Base-by-base conservation (phyloP, 176 grass and related monocot genomes). In the Triticum dicoccoides region DNA sequence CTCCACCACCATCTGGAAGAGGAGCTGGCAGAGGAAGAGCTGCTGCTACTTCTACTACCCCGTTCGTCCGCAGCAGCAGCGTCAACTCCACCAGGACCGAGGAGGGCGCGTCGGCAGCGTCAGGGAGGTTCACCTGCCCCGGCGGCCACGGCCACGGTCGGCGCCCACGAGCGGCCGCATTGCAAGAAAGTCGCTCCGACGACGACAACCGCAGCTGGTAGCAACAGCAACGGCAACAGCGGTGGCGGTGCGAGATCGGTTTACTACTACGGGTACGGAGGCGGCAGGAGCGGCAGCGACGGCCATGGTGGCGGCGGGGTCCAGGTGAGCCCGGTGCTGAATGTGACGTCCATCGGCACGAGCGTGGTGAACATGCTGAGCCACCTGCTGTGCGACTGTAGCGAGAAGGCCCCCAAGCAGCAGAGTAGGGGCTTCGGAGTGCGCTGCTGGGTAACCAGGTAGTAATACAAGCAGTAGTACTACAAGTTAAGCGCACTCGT, bases 271-370 rank as follows among this genome's bases (percentile, higher is more conserved):
- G 86, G 86, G 10, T 81, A 88, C 1, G 81, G 89, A 3, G 77
- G 82, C 1, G 10, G 89, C 1, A 85, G 63, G 9, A 91, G 51
- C 8, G 35, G 23, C 0, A 32, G 4, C 2, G 21, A 13, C 21
- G 34, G 73, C 21, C 65, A 81, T 84, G 33, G 83, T 62, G 33
- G 79, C 23, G 67, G 82, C 49, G 90, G 87, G 4, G 80, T 92
- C 47, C 87, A 71, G 87, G 85, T 92, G 65, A 87, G 81, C 1
- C 91, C 91, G 33, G 85, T 92, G 24, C 78, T 92, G 8, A 92
- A 85, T 77, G 85, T 89, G 90, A 61, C 90, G 6, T 79, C 84
- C 58, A 83, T 89, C 17, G 87, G 84, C 38, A 61, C 76, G 1
- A 81, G 81, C 39, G 41, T 87, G 54, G 54, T 71, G 76, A 92